Conservation (phyloP, 176 grass and related monocot species). For the Puya raimondii region DNA sequence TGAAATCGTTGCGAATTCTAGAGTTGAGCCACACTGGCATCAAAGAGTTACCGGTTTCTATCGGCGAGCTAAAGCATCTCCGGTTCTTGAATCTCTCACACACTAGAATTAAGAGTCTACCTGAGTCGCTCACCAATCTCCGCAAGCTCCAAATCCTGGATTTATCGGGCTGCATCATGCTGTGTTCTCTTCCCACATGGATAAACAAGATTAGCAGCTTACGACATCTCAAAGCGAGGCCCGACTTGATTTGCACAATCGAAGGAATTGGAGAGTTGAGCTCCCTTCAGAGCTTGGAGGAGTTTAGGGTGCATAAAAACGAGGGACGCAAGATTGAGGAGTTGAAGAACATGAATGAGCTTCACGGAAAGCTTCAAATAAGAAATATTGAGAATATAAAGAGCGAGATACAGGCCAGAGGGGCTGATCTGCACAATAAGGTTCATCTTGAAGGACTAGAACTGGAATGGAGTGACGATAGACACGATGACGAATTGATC, state of each 20-base stretch:
- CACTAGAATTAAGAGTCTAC: neutral
- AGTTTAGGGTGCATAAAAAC: neutral
- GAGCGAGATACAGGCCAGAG: neutral
- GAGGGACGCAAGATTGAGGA: neutral
- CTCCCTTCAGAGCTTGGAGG: neutral
- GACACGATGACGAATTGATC: neutral
- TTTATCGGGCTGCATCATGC: neutral
- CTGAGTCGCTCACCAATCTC: neutral
- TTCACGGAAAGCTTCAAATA: neutral
- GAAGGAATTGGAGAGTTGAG: neutral
- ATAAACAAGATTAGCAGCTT: neutral
- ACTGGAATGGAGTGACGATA: neutral
- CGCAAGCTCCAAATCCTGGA: neutral
- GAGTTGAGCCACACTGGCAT: slow-evolving; percentile 2
- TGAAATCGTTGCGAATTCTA: neutral
- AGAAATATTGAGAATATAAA: neutral
- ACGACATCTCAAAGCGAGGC: neutral
- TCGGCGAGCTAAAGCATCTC: neutral
- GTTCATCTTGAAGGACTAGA: neutral
- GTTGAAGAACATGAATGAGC: neutral
- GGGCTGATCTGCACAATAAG: neutral
- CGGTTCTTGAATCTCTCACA: slow-evolving; percentile 3
- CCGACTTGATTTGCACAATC: neutral
- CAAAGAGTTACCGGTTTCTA: neutral
- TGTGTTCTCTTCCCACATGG: neutral